Conservation (phyloP, 1,139 yeast genomes). For the Pichia norvegensis region DNA sequence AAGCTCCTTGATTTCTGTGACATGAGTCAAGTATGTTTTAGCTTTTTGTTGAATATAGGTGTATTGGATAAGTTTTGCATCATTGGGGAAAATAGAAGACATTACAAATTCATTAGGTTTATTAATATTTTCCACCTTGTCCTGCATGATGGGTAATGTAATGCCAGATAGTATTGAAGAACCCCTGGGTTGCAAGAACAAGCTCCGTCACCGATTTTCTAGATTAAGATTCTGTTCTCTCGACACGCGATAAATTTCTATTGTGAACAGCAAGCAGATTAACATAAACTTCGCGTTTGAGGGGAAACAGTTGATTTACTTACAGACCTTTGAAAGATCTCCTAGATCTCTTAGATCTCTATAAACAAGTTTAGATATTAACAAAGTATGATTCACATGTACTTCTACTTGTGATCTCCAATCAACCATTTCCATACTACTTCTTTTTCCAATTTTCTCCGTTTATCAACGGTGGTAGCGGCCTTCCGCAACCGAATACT, state of each 20-base stretch:
- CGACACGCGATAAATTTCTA: no score
- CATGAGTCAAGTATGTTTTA: constrained; percentile 14
- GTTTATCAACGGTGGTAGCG: constrained; percentile 1
- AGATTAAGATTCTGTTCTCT: no score
- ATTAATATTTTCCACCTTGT: neutral
- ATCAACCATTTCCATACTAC: constrained; percentile 70
- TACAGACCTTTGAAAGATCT: no score
- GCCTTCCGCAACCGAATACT: constrained; percentile 5
- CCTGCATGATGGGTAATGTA: neutral
- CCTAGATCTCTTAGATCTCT: no score
- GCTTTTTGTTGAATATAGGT: constrained; percentile 28
- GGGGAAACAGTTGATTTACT: no score
- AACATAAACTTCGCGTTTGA: no score
- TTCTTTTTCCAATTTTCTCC: constrained; percentile 39
- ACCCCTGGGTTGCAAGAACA: no score
- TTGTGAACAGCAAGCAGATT: no score
- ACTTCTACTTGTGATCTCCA: constrained; percentile 33
- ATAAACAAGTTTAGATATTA: neutral
- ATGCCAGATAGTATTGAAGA: no score
- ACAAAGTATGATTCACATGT: neutral
- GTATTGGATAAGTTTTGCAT: constrained; percentile 28
- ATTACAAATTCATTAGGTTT: neutral
- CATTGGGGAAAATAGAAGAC: constrained; percentile 9
- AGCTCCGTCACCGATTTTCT: no score
- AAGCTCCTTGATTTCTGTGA: constrained; percentile 22